Percentiles rank a stretch among this genome's conserved stretches.
phyloP scores from a whole-genome alignment of 2,329 filamentous ascomycete species.

The Ascocoryne sarcoides region DNA sequence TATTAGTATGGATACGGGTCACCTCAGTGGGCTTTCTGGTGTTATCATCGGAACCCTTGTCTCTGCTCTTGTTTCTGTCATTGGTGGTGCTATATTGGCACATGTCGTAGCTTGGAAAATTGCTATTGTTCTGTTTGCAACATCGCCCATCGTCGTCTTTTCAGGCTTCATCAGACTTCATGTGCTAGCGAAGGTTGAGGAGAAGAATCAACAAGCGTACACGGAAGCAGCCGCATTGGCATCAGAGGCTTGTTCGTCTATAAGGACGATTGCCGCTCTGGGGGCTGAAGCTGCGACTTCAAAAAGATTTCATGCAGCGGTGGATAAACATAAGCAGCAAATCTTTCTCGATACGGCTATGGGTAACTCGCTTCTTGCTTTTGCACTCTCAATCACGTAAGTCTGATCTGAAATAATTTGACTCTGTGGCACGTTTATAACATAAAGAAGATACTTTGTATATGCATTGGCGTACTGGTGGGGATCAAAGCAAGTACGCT shows the following conservation, averaged over 20 bases:
- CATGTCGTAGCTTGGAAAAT: conserved; percentile 71
- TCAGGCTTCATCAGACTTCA: conserved; percentile 61
- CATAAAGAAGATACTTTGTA: conserved; percentile 57
- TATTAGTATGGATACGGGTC: conserved; percentile 61
- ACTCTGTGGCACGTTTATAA: too few relatives aligned
- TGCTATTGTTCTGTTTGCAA: conserved; percentile 60
- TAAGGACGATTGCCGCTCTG: conserved; percentile 51
- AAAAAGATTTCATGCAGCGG: conserved; percentile 42
- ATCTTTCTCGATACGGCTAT: conserved; percentile 40
- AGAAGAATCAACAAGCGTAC: conserved; percentile 56
- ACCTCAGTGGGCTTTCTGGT: conserved; percentile 59
- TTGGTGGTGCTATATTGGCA: conserved; percentile 58
- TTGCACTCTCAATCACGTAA: conserved; percentile 34
- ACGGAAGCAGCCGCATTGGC: conserved; percentile 54
- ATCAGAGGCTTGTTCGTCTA: conserved; percentile 59
- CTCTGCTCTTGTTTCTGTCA: conserved; percentile 57
- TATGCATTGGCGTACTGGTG: conserved; percentile 76
- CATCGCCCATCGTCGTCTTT: conserved; percentile 59
- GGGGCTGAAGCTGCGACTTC: conserved; percentile 45
- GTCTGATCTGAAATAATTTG: too few relatives aligned
- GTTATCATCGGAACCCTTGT: conserved; percentile 63
- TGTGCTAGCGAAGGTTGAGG: conserved; percentile 52
- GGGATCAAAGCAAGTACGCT: conserved; percentile 62
- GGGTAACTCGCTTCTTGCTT: conserved; percentile 51
- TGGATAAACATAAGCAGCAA: conserved; percentile 43